Base-by-base conservation (phyloP, 495 filamentous ascomycete species). In the Podospora sp. region DNA sequence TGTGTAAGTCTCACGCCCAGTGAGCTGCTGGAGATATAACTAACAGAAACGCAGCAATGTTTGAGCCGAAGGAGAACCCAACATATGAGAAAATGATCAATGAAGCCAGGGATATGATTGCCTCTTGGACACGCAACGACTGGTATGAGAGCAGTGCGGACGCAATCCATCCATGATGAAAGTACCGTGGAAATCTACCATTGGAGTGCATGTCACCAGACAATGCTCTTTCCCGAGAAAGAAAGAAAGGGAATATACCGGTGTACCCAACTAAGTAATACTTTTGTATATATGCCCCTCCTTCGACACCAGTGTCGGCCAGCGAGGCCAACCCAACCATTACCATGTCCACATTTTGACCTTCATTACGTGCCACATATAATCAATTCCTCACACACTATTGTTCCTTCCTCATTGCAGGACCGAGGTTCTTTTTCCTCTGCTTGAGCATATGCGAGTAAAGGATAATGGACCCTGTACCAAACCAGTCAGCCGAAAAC, bases 401-500 rank as follows among this genome's bases (percentile, higher is more conserved):
- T 25, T 78, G 71, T 7, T 12, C 60, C 51, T 77, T 72, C 73
- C 79, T 81, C 65, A 75, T 71, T 35, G 63, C 56, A 4, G 36
- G 18, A 3, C 84, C 66, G 90, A 77, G 65, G 58, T 77, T 85
- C 86, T 91, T 96, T 60, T 88, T 82, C 68, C 94, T 83, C 84
- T 98, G 96, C 55, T 82, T 80, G 78, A 98, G 91, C 95, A 99
- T 98, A 79, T 98, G 91, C 24, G 91, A 91, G 74, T 93, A 98
- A 64, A 98, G 83, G 61, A 96, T 86, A 71, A 93, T 94, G 24
- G 91, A 89, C 22, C 93, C 94, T 95, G 71, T 11, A 70, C 4
- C 50, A 5, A n/a, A 36, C 60, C 25, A 20, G 63, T 65, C 35
- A 68, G 51, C 8, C 29, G 46, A n/a, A 4, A 14, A 21, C 52